Conservation (phyloP, 2,329 filamentous ascomycete genomes). For the Fusarium sp. region DNA sequence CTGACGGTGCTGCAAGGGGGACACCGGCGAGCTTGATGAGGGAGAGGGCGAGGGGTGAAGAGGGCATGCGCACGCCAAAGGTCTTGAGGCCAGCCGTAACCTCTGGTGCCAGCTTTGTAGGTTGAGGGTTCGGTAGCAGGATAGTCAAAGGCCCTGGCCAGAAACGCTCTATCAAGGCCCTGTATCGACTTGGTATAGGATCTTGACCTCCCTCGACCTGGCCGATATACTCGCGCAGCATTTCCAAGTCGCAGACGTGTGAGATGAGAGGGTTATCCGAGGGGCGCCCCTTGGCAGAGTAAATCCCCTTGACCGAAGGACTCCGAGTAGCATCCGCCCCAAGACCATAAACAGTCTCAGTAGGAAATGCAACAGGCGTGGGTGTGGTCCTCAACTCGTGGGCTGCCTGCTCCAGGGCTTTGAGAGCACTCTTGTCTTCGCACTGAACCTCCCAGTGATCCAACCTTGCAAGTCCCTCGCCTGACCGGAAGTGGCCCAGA, state of each 20-base stretch:
- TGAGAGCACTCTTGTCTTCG: slow-evolving; percentile 48
- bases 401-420: slow-evolving; percentile 72
- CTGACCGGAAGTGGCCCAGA: slow-evolving; percentile 51
- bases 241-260: slow-evolving; percentile 84
- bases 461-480: slow-evolving; percentile 48
- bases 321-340: slow-evolving; percentile 95
- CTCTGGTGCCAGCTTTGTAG: slow-evolving; percentile 82
- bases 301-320: slow-evolving; percentile 89
- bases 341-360: slow-evolving; percentile 96
- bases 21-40: slow-evolving; percentile 84
- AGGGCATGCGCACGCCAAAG: slow-evolving; percentile 92
- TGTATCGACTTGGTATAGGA: slow-evolving; percentile 79
- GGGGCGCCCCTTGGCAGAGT: slow-evolving; percentile 87
- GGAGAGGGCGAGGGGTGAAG: slow-evolving; percentile 83
- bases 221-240: slow-evolving; percentile 75
- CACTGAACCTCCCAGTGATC: slow-evolving; percentile 57
- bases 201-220: slow-evolving; percentile 45
- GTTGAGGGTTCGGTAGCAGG: slow-evolving; percentile 80
- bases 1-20: slow-evolving; percentile 91
- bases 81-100: slow-evolving; percentile 88
- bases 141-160: slow-evolving; percentile 97
- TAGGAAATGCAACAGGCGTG: slow-evolving; percentile 92
- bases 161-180: slow-evolving; percentile 81
- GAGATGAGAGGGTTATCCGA: slow-evolving; percentile 97
- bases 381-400: slow-evolving; percentile 72